Base-by-base conservation (phyloP, 116 monocot genomes). In the Iris pallida region DNA sequence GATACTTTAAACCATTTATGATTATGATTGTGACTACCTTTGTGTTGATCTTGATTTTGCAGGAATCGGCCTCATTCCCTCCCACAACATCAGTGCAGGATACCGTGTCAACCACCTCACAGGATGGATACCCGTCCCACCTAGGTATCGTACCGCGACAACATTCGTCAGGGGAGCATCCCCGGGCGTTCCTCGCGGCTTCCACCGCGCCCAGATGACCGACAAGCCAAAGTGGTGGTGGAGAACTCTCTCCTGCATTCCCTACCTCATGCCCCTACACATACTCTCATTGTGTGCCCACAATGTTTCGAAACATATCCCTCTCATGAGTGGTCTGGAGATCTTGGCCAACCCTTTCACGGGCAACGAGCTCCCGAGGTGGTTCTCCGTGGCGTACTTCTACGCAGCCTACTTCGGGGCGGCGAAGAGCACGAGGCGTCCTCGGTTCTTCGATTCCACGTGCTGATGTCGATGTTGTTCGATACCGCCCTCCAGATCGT, bases 151-250 rank as follows among this genome's bases (percentile, higher is more conserved):
- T n/a, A n/a, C n/a, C n/a, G n/a, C n/a, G n/a, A n/a, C n/a, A n/a
- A n/a, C n/a, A n/a, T n/a, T n/a, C n/a, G n/a, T n/a, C n/a, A n/a
- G n/a, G n/a, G n/a, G n/a, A n/a, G n/a, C n/a, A n/a, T n/a, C n/a
- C n/a, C n/a, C n/a, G n/a, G n/a, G n/a, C n/a, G n/a, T n/a, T n/a
- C n/a, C n/a, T n/a, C n/a, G n/a, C n/a, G n/a, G n/a, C n/a, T n/a
- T n/a, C n/a, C n/a, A n/a, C n/a, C n/a, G n/a, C n/a, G n/a, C n/a
- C n/a, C n/a, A n/a, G n/a, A n/a, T n/a, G n/a, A n/a, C n/a, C n/a
- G n/a, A n/a, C n/a, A 65, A 65, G 16, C 65, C 65, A 8, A 48
- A n/a, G 16, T 65, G 65, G 65, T 65, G 49, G 49, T 65, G 65
- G 65, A 47, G 65, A 14, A 65, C 65, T 20, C 65, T 65, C 47